Conservation (phyloP, 164 flowering plant species). For the Vitis vinifera region DNA sequence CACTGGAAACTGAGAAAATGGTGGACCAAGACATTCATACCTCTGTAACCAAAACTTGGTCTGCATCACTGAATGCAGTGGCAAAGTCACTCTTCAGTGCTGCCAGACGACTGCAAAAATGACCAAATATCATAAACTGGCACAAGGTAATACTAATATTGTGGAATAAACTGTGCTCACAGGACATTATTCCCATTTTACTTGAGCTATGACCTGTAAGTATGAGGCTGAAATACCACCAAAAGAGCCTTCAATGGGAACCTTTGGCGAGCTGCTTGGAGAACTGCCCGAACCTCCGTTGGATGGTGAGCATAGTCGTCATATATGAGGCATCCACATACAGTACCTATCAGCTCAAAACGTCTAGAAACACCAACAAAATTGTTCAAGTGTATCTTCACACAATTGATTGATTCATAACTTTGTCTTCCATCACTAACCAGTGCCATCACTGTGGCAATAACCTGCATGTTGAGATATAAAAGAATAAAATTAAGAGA, state of each 20-base stretch:
- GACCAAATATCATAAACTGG: not conserved
- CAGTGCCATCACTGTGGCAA: conserved; percentile 32
- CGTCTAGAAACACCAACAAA: conserved; percentile 48
- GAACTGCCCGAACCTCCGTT: conserved; percentile 42
- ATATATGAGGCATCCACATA: conserved; percentile 34
- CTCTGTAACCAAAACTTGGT: conserved; percentile 41
- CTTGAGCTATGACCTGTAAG: conserved; percentile 33
- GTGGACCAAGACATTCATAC: conserved; percentile 13
- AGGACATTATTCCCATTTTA: conserved; percentile 1
- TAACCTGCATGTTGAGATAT: conserved; percentile 27
- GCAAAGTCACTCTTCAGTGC: conserved; percentile 46
- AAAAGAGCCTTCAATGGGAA: conserved; percentile 29
- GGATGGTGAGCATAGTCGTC: conserved; percentile 65
- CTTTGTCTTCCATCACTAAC: conserved; percentile 11
- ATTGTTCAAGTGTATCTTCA: conserved; percentile 25
- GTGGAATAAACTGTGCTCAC: conserved; percentile 2
- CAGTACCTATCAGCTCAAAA: conserved; percentile 40
- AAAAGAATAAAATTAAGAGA: not conserved
- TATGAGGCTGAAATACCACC: conserved; percentile 53
- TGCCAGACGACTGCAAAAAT: conserved; percentile 39
- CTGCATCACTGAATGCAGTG: conserved; percentile 37
- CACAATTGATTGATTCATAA: conserved; percentile 20
- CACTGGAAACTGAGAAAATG: not conserved
- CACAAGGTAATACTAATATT: not conserved
- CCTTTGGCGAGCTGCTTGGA: conserved; percentile 47